A percentile compares a stretch with the other conserved stretches of the same genome.
Evolutionary conservation across 2,329 filamentous ascomycete genomes (phyloP).

Genomic region (Aureobasidium namibiae): DNA sequence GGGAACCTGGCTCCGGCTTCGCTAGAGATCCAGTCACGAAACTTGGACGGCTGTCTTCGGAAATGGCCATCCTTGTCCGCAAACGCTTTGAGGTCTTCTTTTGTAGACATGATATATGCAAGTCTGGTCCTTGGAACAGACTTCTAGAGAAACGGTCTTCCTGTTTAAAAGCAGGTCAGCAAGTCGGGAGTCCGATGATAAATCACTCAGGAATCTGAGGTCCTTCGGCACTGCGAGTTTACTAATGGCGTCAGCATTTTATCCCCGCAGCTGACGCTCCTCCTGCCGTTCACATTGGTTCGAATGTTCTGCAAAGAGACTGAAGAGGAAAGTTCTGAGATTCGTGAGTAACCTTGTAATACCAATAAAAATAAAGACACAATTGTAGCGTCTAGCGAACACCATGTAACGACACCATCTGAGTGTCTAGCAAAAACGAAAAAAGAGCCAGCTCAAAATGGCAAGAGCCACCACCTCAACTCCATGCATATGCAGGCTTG

Average conservation of each 20-base stretch:
- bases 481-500: constrained; percentile 4
- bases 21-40: constrained; percentile 49
- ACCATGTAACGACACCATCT: background rate
- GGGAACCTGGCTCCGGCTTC: constrained; percentile 46
- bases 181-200: background rate
- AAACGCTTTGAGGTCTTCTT: constrained; percentile 5
- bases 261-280: background rate
- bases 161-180: background rate
- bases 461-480: constrained; percentile 1
- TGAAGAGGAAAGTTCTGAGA: background rate
- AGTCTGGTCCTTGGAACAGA: background rate
- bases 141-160: too few species aligned
- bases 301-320: background rate
- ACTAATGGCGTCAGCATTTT: background rate
- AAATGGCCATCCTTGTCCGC: constrained; percentile 44
- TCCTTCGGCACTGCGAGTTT: background rate
- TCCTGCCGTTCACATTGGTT: background rate
- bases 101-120: background rate
- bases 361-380: background rate
- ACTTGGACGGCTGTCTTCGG: constrained; percentile 44
- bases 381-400: background rate
- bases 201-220: background rate
- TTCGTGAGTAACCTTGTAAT: background rate
- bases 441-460: background rate
- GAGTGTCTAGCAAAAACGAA: background rate